phyloP scores from a whole-genome alignment of 1,139 yeast species.

The Lodderomyces orthopsilosis region DNA sequence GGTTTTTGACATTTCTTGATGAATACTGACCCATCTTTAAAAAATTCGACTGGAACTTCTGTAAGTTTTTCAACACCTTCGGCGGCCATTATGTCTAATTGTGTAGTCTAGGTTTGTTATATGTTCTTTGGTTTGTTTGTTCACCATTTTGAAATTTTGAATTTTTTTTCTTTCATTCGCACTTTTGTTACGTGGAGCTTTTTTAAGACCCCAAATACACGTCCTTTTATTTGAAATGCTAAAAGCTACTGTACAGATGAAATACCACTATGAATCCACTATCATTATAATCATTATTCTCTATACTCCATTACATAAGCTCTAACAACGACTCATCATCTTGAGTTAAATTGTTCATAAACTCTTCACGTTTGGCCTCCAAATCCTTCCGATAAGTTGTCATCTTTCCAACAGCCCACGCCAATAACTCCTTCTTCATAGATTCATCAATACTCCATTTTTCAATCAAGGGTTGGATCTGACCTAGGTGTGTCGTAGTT shows the following conservation, averaged over 20 bases:
- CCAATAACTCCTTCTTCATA: conserved; percentile 24
- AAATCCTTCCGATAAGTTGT: conserved; percentile 23
- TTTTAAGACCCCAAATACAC: neutral
- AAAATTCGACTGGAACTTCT: conserved; percentile 87
- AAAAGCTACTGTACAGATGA: neutral
- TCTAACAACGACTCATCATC: conserved; percentile 37
- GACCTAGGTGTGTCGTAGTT: conserved; percentile 26
- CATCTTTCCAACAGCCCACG: conserved; percentile 24
- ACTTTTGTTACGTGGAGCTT: conserved; percentile 3
- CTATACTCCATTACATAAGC: conserved; percentile 19
- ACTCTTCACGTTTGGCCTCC: conserved; percentile 28
- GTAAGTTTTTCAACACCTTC: conserved; percentile 79
- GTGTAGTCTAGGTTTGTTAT: neutral
- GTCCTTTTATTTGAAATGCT: neutral
- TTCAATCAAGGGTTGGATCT: conserved; percentile 30
- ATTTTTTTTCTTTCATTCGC: neutral
- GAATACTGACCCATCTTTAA: conserved; percentile 88
- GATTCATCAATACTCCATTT: conserved; percentile 37
- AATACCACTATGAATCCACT: neutral
- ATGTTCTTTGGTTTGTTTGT: neutral
- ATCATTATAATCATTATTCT: neutral
- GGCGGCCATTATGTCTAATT: conserved; percentile 39
- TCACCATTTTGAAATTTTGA: neutral
- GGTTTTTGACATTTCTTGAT: conserved; percentile 93
- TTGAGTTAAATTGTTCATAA: conserved; percentile 27